These are phyloP conservation scores for Theobroma grandiflorum DNA, from an alignment of 441 rosid species.

Conservation along the genomic window DNA sequence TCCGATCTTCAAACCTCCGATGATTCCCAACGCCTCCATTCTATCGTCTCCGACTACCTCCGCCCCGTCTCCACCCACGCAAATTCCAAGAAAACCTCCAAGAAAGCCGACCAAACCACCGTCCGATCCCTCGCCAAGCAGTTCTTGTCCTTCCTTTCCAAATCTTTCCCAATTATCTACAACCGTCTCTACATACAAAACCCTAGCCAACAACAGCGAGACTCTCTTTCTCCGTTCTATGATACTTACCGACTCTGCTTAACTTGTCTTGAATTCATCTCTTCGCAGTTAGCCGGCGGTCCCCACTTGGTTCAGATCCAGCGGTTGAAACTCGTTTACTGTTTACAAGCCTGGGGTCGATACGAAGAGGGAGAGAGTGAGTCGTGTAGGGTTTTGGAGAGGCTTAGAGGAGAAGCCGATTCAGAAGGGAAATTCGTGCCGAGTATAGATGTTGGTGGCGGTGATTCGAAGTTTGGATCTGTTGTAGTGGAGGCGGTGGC, in stretches of 20 bases:
- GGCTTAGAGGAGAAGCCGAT: constrained; percentile 39
- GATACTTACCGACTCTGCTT: constrained; percentile 63
- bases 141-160: constrained; percentile 50
- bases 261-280: constrained; percentile 65
- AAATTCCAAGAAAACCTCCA: constrained; percentile 25
- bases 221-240: constrained; percentile 43
- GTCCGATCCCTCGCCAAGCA: constrained; percentile 52
- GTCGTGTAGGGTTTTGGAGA: constrained; percentile 62
- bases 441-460: constrained; percentile 26
- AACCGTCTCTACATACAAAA: constrained; percentile 47
- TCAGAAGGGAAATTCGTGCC: constrained; percentile 47
- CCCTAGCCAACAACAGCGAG: constrained; percentile 27
- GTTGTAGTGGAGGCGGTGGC: constrained; percentile 65
- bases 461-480: constrained; percentile 58
- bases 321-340: constrained; percentile 56
- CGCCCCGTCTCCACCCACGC: constrained; percentile 38
- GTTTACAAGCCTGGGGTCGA: constrained; percentile 63
- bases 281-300: constrained; percentile 79
- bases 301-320: constrained; percentile 61
- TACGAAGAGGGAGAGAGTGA: constrained; percentile 53
- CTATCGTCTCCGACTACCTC: constrained; percentile 55
- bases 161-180: constrained; percentile 46
- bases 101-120: constrained; percentile 35
- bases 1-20: constrained; percentile 46
- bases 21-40: constrained; percentile 37